Conservation (phyloP, 2,329 filamentous ascomycete species). For the Pyricularia sp. region DNA sequence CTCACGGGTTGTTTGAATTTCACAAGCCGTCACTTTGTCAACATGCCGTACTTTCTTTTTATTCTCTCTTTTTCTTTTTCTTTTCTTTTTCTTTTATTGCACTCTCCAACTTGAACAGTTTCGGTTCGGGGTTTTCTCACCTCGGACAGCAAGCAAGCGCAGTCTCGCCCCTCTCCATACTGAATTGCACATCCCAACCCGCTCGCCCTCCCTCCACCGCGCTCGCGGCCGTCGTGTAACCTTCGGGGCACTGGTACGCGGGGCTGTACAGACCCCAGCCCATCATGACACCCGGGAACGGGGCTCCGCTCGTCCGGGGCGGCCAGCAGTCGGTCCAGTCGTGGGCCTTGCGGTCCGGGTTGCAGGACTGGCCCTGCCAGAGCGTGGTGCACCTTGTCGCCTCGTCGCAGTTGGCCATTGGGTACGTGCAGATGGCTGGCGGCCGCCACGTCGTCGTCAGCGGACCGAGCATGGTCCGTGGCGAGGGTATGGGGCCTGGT, state of each 20-base stretch:
- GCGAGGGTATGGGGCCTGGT: background rate
- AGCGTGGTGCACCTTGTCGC: constrained; percentile 8
- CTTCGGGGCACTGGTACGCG: constrained; percentile 11
- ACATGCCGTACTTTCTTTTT: background rate
- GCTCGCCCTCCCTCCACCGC: constrained; percentile 11
- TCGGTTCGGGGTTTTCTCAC: background rate
- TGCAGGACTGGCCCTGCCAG: constrained; percentile 14
- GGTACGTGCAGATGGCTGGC: constrained; percentile 12
- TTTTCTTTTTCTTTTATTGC: background rate
- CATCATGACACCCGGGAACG: constrained; percentile 7
- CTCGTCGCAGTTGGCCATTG: constrained; percentile 11
- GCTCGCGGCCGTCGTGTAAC: constrained; percentile 12
- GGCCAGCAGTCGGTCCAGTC: constrained; percentile 14
- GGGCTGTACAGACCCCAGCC: constrained; percentile 15
- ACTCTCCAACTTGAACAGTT: background rate
- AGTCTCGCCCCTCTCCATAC: constrained; percentile 18
- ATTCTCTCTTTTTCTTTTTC: background rate
- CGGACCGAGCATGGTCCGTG: constrained; percentile 10
- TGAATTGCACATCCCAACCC: constrained; percentile 18
- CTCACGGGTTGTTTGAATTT: background rate
- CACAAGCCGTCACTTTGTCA: background rate
- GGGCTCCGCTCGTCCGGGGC: constrained; percentile 8
- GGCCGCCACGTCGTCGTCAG: constrained; percentile 13
- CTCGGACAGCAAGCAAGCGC: constrained; percentile 23
- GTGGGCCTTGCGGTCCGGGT: constrained; percentile 8